phyloP scores from a whole-genome alignment of 2,329 filamentous ascomycete genomes.

The Aspergillus spinulosporus region DNA sequence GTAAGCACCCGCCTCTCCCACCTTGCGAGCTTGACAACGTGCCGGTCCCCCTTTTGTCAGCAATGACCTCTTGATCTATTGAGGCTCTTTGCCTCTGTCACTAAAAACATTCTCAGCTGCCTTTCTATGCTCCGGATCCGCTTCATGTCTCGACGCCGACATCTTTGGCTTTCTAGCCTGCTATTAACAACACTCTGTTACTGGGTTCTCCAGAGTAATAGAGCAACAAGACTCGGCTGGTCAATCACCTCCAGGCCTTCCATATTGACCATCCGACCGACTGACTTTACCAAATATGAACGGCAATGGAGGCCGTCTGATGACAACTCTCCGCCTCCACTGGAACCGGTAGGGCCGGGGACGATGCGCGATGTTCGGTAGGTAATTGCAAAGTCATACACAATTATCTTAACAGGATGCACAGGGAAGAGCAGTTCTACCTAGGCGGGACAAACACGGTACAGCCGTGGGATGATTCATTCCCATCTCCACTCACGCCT shows the following conservation, averaged over 20 bases:
- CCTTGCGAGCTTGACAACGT: neutral
- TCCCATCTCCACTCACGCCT: neutral
- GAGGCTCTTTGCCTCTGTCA: neutral
- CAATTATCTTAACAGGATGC: neutral
- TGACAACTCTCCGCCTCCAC: neutral
- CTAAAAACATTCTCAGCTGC: neutral
- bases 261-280: neutral
- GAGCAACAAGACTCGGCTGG: neutral
- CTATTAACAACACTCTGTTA: neutral
- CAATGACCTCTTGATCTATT: neutral
- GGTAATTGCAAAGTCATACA: neutral
- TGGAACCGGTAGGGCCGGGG: neutral
- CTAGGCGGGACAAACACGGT: neutral
- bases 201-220: neutral
- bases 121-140: neutral
- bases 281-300: neutral
- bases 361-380: neutral
- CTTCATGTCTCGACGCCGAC: neutral
- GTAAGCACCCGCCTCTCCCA: neutral
- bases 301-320: neutral
- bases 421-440: neutral
- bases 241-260: too few relatives aligned
- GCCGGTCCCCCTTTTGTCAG: neutral
- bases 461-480: neutral
- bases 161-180: neutral